Evolutionary conservation across 2,329 filamentous ascomycete species (phyloP), one percentile per base, ranked within the genome.

Genomic region (Colletotrichum paranaense): DNA sequence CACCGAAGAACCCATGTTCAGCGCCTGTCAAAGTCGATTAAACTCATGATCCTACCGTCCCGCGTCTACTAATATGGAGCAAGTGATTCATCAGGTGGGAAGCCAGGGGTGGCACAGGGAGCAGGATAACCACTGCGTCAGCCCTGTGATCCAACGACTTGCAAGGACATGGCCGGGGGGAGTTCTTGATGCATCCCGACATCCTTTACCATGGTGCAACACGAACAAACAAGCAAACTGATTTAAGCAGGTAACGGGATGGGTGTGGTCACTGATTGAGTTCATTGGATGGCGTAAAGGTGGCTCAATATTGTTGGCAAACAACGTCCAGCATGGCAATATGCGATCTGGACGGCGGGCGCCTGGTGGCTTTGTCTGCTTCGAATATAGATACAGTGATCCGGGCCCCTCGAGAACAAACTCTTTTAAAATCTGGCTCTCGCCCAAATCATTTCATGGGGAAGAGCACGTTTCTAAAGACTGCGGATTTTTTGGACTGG

Each of bases 261-360:
- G 58, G 49, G 52, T 71, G 32, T 66, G 62, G 7, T 28, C n/a
- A 62, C n/a, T 22, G 16, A n/a, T 11, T 49, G 42, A 32, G 12
- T 42, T 66, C 71, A 58, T 71, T 58, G 67, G 56, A 52, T n/a
- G 57, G 24, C n/a, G 19, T 26, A 35, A 53, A 11, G 7, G 56
- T 32, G 56, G 56, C 67, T 53, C 71, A 66, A 46, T 57, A 46
- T 38, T 35, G 65, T 28, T 35, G 67, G 42, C 62, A 66, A 71
- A 62, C 67, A 66, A 57, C 24, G 22, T 57, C 35, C 56, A 56
- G 62, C 49, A 52, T 53, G 35, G 22, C 22, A 57, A 24, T 16
- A 32, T 71, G 35, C 24, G 19, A 46, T n/a, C 24, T 70, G 28
- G 35, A 26, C 26, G 71, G 32, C 28, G 53, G 19, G 60, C 56